Percentiles rank a stretch among this genome's conserved stretches.
Conservation (phyloP, 2,329 filamentous ascomycete genomes). For the Phialocephala subalpina region DNA sequence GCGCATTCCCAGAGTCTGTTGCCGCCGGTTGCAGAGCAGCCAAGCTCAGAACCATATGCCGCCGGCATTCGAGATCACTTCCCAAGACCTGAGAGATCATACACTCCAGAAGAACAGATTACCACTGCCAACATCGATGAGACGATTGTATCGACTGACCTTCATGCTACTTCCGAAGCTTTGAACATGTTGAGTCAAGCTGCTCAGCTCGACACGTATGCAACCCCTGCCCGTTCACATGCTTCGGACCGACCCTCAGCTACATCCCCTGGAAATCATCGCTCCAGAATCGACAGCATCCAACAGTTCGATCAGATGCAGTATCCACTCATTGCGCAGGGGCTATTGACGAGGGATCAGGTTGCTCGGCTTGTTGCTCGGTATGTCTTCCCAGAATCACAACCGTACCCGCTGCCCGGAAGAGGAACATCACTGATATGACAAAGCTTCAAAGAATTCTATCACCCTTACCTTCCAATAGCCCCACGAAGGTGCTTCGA, state of each 20-base stretch:
- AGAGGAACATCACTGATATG: neutral
- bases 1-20: conserved; percentile 7
- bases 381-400: conserved; percentile 6
- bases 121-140: conserved; percentile 45
- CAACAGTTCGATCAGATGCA: conserved; percentile 18
- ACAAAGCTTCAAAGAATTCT: conserved; percentile 70
- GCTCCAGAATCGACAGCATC: conserved; percentile 5
- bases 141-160: conserved; percentile 50
- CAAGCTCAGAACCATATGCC: conserved; percentile 22
- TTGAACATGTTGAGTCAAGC: conserved; percentile 51
- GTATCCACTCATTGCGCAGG: conserved; percentile 29
- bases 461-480: conserved; percentile 74
- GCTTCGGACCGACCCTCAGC: conserved; percentile 17
- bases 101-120: conserved; percentile 26
- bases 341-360: conserved; percentile 26
- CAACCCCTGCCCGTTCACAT: conserved; percentile 28
- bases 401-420: neutral
- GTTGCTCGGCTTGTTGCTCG: conserved; percentile 22
- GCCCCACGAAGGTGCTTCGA: conserved; percentile 69
- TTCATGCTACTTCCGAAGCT: conserved; percentile 52
- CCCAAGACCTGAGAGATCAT: conserved; percentile 19
- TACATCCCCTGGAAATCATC: conserved; percentile 12
- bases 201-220: conserved; percentile 46
- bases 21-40: conserved; percentile 12
- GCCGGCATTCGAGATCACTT: conserved; percentile 29